Conservation (phyloP, 208 protist species). For the Acanthamoeba triangularis region DNA sequence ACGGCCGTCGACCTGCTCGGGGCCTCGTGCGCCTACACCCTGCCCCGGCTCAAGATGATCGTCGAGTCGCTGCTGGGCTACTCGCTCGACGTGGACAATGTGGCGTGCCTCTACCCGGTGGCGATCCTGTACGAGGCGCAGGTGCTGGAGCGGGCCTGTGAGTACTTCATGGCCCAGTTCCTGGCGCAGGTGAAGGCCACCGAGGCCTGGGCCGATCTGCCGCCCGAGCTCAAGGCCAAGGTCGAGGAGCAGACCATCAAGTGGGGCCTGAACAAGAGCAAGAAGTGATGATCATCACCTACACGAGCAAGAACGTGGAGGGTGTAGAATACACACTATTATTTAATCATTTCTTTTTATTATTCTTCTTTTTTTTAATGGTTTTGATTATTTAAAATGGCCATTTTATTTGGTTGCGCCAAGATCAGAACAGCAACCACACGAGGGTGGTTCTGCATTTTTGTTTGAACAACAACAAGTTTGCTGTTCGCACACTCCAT, state of each 20-base stretch:
- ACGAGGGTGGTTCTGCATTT: too few species aligned
- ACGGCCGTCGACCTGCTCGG: constrained; percentile 49
- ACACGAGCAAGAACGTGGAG: too few species aligned
- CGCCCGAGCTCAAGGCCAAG: not conserved
- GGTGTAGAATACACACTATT: too few species aligned
- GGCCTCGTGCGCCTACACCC: constrained; percentile 20
- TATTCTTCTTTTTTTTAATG: too few species aligned
- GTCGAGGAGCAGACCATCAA: not conserved
- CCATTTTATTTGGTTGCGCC: too few species aligned
- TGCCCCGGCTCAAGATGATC: constrained; percentile 46
- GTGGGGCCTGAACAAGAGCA: not conserved
- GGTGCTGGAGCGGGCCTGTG: constrained; percentile 40
- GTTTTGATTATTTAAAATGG: too few species aligned
- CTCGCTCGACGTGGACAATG: constrained; percentile 70
- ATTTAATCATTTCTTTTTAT: too few species aligned
- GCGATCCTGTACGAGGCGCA: constrained; percentile 10
- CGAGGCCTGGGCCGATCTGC: constrained; percentile 41
- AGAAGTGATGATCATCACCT: not conserved
- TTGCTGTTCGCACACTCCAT: too few species aligned
- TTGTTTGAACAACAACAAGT: too few species aligned
- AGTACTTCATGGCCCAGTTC: constrained; percentile 42
- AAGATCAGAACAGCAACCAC: too few species aligned
- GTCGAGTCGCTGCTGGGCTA: constrained; percentile 54
- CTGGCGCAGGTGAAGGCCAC: constrained; percentile 13
- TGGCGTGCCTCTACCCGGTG: constrained; percentile 59